Conservation (phyloP, 2,329 filamentous ascomycete species). For the Ploettnerulaceae sp. region DNA sequence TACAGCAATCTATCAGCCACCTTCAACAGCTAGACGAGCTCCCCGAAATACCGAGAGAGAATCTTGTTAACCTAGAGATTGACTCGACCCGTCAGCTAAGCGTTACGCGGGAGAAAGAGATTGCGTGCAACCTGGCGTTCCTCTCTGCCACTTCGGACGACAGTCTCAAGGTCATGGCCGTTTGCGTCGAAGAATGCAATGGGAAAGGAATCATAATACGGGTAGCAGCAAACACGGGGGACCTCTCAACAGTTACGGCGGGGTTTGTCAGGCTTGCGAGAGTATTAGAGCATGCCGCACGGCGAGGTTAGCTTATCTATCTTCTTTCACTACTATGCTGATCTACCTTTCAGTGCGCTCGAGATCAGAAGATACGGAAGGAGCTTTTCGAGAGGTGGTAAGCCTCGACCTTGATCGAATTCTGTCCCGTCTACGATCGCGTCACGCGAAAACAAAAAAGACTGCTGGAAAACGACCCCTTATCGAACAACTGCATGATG, state of each 20-base stretch:
- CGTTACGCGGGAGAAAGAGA: too few relatives aligned
- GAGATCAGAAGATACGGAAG: conserved; percentile 21
- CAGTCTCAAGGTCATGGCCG: too few relatives aligned
- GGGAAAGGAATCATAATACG: conserved; percentile 6
- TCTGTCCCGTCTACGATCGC: conserved; percentile 25
- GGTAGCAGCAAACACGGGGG: not conserved
- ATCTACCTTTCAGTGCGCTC: conserved; percentile 5
- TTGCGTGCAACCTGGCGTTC: not conserved
- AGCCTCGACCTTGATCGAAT: conserved; percentile 24
- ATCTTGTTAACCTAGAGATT: conserved; percentile 9
- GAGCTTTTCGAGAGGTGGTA: conserved; percentile 23
- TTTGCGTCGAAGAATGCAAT: conserved; percentile 6
- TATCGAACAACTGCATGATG: conserved; percentile 13
- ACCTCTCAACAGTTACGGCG: conserved; percentile 4
- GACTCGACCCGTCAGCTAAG: conserved; percentile 3
- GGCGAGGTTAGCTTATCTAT: not conserved
- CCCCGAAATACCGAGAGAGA: conserved; percentile 8
- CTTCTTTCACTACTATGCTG: not conserved
- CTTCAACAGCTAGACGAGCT: too few relatives aligned
- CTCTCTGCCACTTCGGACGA: too few relatives aligned
- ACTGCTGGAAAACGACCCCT: conserved; percentile 18
- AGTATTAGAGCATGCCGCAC: conserved; percentile 3
- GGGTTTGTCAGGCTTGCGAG: conserved; percentile 4
- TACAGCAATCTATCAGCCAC: too few relatives aligned
- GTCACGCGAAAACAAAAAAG: conserved; percentile 15